These are phyloP conservation scores for Lecanicillium sp. DNA, from an alignment of 2,329 filamentous ascomycete genomes.

Conservation along the genomic window DNA sequence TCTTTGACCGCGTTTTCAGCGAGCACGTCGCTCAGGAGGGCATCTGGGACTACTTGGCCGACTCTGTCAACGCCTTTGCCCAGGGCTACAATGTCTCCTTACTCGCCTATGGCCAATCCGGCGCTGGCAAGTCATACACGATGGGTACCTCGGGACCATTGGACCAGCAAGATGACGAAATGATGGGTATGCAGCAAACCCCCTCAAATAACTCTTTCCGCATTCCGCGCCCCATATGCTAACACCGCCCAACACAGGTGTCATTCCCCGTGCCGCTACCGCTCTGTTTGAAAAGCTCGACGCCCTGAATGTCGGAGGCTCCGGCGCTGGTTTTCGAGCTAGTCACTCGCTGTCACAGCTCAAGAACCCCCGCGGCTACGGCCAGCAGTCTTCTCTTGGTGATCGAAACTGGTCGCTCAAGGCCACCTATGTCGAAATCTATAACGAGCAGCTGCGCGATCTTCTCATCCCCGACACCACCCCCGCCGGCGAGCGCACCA, in stretches of 20 bases:
- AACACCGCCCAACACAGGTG: constrained; percentile 47
- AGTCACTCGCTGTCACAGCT: constrained; percentile 68
- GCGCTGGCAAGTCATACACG: constrained; percentile 95
- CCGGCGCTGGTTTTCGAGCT: neutral
- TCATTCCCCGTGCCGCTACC: constrained; percentile 86
- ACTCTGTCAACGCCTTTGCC: constrained; percentile 82
- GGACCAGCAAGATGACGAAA: constrained; percentile 62
- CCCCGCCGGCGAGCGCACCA: constrained; percentile 60
- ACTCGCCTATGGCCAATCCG: constrained; percentile 93
- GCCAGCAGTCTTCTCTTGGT: constrained; percentile 34
- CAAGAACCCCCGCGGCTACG: constrained; percentile 69
- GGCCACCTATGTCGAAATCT: constrained; percentile 94
- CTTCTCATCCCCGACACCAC: constrained; percentile 72
- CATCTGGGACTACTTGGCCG: constrained; percentile 87
- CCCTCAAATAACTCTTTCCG: neutral
- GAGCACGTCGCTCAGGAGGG: constrained; percentile 80
- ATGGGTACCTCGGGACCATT: constrained; percentile 90
- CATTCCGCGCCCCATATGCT: constrained; percentile 8
- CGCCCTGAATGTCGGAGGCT: constrained; percentile 41
- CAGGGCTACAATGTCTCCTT: constrained; percentile 99
- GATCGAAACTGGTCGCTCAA: constrained; percentile 87
- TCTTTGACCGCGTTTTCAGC: constrained; percentile 91
- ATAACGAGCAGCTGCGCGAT: constrained; percentile 93
- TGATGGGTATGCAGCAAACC: constrained; percentile 61
- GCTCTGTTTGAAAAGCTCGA: constrained; percentile 85